phyloP scores from a whole-genome alignment of 2,329 filamentous ascomycete species.

The Hypoxylon sp. region DNA sequence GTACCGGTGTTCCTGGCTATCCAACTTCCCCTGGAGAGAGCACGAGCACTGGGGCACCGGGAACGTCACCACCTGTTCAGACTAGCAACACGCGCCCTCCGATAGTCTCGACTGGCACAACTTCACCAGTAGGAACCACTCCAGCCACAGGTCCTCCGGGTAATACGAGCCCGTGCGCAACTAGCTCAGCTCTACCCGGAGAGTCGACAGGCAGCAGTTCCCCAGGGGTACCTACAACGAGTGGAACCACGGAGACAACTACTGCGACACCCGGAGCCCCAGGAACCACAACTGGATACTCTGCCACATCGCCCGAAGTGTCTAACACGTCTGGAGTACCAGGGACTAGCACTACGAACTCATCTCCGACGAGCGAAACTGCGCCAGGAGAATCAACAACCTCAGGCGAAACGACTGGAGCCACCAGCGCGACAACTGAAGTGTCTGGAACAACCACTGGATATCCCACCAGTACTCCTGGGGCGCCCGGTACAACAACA shows the following conservation, averaged over 20 bases:
- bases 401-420: neutral
- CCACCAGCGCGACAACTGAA: neutral
- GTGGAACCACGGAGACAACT: neutral
- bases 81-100: neutral
- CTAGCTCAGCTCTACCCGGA: constrained; percentile 4
- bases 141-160: neutral
- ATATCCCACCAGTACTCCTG: neutral
- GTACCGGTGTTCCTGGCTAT: neutral
- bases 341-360: constrained; percentile 1
- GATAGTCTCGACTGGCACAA: neutral
- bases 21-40: too few relatives aligned
- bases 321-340: neutral
- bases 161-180: constrained; percentile 15
- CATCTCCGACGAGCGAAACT: neutral
- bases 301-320: constrained; percentile 4
- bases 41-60: too few relatives aligned
- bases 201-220: constrained; percentile 1
- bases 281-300: neutral
- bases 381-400: neutral
- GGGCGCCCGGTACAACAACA: neutral
- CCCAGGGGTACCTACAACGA: neutral
- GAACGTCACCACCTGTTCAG: neutral
- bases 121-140: neutral
- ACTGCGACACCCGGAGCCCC: neutral
- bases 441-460: neutral